These are phyloP conservation scores for Diphasiastrum complanatum DNA, from an alignment of 83 land plant species.

Conservation along the genomic window DNA sequence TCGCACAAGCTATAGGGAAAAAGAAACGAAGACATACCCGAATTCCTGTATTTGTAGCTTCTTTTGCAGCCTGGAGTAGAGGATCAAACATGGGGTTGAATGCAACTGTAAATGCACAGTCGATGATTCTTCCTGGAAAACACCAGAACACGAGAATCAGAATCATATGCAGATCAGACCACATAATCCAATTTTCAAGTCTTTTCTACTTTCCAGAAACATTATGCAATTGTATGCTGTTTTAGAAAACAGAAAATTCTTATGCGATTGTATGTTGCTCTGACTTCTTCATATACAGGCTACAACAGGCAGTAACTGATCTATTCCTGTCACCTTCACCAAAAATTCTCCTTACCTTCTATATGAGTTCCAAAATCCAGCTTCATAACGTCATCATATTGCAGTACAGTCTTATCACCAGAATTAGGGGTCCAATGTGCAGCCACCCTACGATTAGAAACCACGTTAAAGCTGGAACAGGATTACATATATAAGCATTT, in stretches of 20 bases:
- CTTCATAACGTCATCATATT: conserved; percentile 99
- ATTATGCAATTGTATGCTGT: background rate
- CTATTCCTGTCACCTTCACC: background rate
- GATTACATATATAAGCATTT: background rate
- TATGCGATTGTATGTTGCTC: background rate
- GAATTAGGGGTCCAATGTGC: conserved; percentile 99
- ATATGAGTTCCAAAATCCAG: conserved; percentile 98
- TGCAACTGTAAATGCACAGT: conserved; percentile 97
- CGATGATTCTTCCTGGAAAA: conserved; percentile 79
- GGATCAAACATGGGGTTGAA: conserved; percentile 97
- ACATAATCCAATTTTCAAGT: background rate
- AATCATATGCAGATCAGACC: background rate
- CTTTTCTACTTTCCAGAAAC: background rate
- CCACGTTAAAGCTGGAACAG: background rate
- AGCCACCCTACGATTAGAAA: conserved; percentile 66
- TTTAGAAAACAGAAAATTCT: background rate
- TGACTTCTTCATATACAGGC: background rate
- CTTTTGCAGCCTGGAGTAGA: conserved; percentile 80
- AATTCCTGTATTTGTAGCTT: conserved; percentile 93
- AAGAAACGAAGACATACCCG: conserved; percentile 44
- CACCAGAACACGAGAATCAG: conserved; percentile 12
- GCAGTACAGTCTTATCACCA: conserved; percentile 96
- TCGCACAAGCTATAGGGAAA: background rate
- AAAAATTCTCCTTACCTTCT: conserved; percentile 51
- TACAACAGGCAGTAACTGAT: background rate